Evolutionary conservation across 2,329 filamentous ascomycete species (phyloP).

Genomic region (Berkeleyomyces basicola): DNA sequence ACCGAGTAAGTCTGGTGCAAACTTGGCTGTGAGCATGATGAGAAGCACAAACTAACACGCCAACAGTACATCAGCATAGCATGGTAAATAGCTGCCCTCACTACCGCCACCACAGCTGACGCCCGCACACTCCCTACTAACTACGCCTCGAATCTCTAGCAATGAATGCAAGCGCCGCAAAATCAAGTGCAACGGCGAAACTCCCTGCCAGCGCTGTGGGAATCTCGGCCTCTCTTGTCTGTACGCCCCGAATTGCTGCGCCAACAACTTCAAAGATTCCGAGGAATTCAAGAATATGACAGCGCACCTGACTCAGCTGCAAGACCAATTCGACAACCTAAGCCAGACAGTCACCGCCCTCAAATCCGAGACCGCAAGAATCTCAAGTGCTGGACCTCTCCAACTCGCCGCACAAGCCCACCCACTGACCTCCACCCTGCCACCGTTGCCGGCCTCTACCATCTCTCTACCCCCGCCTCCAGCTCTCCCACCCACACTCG

Average conservation of each 20-base stretch:
- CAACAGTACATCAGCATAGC: conserved; percentile 43
- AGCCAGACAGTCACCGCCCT: conserved; percentile 55
- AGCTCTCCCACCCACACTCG: neutral
- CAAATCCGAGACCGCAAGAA: conserved; percentile 35
- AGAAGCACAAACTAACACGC: neutral
- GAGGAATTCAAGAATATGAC: conserved; percentile 79
- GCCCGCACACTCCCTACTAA: neutral
- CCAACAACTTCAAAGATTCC: conserved; percentile 77
- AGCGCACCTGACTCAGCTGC: conserved; percentile 53
- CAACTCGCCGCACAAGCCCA: neutral
- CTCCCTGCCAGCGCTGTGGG: conserved; percentile 49
- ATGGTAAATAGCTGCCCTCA: conserved; percentile 28
- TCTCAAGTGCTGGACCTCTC: conserved; percentile 17
- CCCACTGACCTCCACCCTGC: conserved; percentile 1
- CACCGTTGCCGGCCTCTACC: neutral
- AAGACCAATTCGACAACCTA: conserved; percentile 70
- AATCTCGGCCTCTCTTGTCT: conserved; percentile 50
- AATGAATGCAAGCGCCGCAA: conserved; percentile 63
- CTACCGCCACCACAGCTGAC: conserved; percentile 6
- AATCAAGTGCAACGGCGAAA: conserved; percentile 58
- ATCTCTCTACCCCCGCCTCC: conserved; percentile 6
- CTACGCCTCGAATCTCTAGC: conserved; percentile 22
- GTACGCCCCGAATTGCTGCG: conserved; percentile 50
- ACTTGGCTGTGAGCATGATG: neutral
- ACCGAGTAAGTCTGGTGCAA: conserved; percentile 29